Evolutionary conservation across 768 basidiomycete species (phyloP).

Genomic region (Xerocomellus chrysenteron): DNA sequence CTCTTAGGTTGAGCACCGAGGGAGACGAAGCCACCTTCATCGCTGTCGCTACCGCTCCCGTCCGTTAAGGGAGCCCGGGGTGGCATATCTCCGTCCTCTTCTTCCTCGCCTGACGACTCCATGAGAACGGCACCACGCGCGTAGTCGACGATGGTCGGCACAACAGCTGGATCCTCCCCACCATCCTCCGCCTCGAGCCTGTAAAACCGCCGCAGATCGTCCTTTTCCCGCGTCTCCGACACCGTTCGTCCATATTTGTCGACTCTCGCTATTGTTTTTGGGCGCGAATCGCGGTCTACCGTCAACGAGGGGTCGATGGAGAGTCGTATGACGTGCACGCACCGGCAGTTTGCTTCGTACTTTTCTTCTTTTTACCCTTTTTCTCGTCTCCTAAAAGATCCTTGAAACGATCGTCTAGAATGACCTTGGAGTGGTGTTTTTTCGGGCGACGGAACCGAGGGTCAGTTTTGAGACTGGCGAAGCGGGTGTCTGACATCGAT

Average conservation of each 20-base stretch:
- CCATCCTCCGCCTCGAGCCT: constrained; percentile 50
- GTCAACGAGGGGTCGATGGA: neutral
- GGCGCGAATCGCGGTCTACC: neutral
- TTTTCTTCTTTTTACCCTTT: constrained; percentile 36
- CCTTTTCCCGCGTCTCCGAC: constrained; percentile 65
- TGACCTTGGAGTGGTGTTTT: constrained; percentile 77
- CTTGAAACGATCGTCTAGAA: constrained; percentile 92
- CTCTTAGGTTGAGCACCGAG: constrained; percentile 43
- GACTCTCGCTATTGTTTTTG: constrained; percentile 48
- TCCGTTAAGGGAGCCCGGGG: constrained; percentile 20
- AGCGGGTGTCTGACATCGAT: constrained; percentile 76
- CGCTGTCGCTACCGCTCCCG: constrained; percentile 49
- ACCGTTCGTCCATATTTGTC: constrained; percentile 89
- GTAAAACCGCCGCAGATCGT: constrained; percentile 80
- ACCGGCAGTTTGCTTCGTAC: constrained; percentile 30
- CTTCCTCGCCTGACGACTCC: constrained; percentile 84
- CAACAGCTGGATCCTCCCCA: constrained; percentile 18
- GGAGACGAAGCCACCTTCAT: constrained; percentile 47
- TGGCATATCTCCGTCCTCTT: constrained; percentile 25
- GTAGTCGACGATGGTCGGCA: constrained; percentile 58
- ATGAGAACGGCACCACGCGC: constrained; percentile 88
- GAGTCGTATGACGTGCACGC: neutral
- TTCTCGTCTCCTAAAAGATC: constrained; percentile 59
- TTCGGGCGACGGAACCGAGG: constrained; percentile 89
- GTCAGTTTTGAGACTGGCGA: constrained; percentile 83